Base-by-base conservation (phyloP, 208 protist genomes). In the Crithidia mellificae region DNA sequence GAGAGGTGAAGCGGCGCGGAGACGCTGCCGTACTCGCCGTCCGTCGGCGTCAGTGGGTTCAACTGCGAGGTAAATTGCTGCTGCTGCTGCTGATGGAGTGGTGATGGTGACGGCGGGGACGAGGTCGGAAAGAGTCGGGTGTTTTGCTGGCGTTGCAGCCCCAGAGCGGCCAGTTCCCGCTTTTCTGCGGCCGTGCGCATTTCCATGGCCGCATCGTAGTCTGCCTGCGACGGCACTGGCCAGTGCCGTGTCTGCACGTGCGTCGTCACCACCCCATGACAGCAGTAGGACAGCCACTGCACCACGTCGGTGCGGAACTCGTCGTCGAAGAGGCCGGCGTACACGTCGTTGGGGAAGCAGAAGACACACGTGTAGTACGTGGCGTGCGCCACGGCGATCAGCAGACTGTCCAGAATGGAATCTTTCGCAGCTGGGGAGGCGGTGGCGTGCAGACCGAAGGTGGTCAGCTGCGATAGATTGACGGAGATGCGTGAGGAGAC, bases 281-380 rank as follows among this genome's bases (percentile, higher is more conserved):
- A 92, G 84, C 88, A 96, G 63, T 76, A 93, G 47, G 80, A 85
- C 51, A 92, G 83, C 30, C 88, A 71, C 6, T 85, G 86, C 50
- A 90, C 70, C 41, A 96, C 36, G 55, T 91, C 87, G 9, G 81
- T 57, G 56, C 88, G 84, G 57, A 94, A 87, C 27, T 77, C 64
- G 9, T 72, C 64, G 63, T 92, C 78, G 62, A 94, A 91, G 20
- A 93, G 2, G 38, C 78, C 78, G 8, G 90, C 85, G 43, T 87
- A 70, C 44, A 81, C 74, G 72, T 96, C 91, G 52, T 94, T 94
- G 2, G 89, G 87, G 49, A 96, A 96, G 67, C 79, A 84, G 43
- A 84, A 85, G 14, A 84, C 58, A 5, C 92, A 72, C 17, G 63
- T 70, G 63, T 82, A 96, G 57, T 92, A 84, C 17, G 77, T 78